These are phyloP conservation scores for Aspergillus puulaauensis DNA, from an alignment of 2,329 filamentous ascomycete genomes.

Conservation along the genomic window DNA sequence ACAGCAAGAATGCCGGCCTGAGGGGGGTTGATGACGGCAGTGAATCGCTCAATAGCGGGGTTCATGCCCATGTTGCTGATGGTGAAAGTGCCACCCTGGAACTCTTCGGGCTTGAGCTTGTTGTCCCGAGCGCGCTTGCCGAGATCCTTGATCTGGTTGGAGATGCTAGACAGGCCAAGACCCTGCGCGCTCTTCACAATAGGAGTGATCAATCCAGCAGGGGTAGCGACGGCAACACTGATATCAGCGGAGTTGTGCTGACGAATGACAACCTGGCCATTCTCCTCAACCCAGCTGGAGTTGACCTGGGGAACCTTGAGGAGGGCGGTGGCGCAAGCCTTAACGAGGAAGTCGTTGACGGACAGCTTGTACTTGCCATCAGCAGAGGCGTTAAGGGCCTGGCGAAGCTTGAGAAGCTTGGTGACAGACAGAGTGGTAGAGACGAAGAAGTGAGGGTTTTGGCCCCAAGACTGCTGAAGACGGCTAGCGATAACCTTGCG, in stretches of 20 bases:
- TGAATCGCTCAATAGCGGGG: conserved; percentile 91
- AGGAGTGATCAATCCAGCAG: conserved; percentile 91
- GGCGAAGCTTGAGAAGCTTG: conserved; percentile 94
- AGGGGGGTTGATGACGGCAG: conserved; percentile 97
- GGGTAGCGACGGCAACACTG: conserved; percentile 92
- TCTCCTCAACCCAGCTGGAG: conserved; percentile 83
- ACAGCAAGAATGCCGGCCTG: conserved; percentile 95
- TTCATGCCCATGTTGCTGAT: conserved; percentile 99
- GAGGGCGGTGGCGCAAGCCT: conserved; percentile 84
- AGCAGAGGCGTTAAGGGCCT: conserved; percentile 82
- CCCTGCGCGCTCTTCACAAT: conserved; percentile 88
- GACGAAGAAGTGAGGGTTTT: conserved; percentile 99
- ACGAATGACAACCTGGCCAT: conserved; percentile 76
- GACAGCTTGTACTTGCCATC: conserved; percentile 98
- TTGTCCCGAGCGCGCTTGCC: conserved; percentile 93
- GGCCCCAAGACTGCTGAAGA: conserved; percentile 81
- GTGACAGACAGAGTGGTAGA: conserved; percentile 84
- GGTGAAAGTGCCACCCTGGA: conserved; percentile 97
- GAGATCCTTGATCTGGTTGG: conserved; percentile 87
- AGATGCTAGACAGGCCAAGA: conserved; percentile 86
- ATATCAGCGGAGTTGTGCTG: conserved; percentile 93
- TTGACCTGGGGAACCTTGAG: conserved; percentile 95
- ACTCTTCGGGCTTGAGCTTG: conserved; percentile 99
- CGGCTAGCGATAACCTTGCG: conserved; percentile 96
- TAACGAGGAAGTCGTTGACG: conserved; percentile 99